Conservation (phyloP, 768 basidiomycete species). For the Hygrocybe punicea region DNA sequence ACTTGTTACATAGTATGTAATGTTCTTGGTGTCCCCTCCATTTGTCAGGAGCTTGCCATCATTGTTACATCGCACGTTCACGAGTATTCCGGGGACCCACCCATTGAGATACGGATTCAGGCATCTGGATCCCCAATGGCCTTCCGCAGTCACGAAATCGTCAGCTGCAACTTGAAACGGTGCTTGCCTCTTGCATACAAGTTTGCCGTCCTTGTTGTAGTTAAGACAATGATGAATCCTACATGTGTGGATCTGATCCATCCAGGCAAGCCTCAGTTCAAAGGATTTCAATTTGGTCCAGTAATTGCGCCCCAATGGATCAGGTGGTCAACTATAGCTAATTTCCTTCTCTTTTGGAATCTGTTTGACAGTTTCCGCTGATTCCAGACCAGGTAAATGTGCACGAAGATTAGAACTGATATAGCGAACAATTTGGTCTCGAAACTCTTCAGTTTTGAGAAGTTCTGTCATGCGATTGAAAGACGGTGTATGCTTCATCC, state of each 20-base stretch:
- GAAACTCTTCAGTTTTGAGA: conserved; percentile 27
- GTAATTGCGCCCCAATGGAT: conserved; percentile 26
- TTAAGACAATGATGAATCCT: not conserved
- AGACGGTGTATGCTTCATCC: conserved; percentile 29
- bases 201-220: not conserved
- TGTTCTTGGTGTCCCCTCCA: conserved; percentile 34
- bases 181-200: not conserved
- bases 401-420: conserved; percentile 35
- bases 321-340: conserved; percentile 29
- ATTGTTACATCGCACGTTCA: conserved; percentile 28
- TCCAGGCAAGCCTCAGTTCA: conserved; percentile 21
- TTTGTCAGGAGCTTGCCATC: conserved; percentile 40
- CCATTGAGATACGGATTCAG: not conserved
- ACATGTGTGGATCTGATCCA: not conserved
- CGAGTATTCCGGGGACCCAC: not conserved
- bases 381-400: too few relatives aligned
- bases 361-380: conserved; percentile 16
- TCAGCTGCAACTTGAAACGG: not conserved
- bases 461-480: conserved; percentile 24
- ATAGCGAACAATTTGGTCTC: conserved; percentile 22
- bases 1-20: conserved; percentile 40
- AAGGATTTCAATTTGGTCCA: conserved; percentile 6
- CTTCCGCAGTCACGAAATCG: too few relatives aligned
- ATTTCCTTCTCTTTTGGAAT: conserved; percentile 28
- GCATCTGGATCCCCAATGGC: not conserved